These are phyloP conservation scores for Aspergillus ochraceoroseus DNA, from an alignment of 2,329 filamentous ascomycete genomes.

Conservation along the genomic window DNA sequence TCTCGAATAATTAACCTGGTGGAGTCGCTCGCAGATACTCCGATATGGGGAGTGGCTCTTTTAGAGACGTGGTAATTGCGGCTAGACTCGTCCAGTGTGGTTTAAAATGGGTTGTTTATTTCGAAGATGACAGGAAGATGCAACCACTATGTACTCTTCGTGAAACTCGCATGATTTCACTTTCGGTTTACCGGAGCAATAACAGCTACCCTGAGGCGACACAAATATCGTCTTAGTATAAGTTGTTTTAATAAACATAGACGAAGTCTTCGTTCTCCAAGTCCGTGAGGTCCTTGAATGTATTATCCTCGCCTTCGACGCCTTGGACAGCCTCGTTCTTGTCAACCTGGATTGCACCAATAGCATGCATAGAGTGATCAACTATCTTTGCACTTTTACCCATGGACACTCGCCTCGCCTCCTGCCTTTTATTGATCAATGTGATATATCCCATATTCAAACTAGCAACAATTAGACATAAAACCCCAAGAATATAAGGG, in stretches of 20 bases:
- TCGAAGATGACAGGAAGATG: too few species aligned
- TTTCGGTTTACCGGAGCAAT: too few species aligned
- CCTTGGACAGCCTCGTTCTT: conserved; percentile 31
- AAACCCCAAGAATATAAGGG: not conserved
- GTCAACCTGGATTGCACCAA: conserved; percentile 21
- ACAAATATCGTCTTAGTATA: not conserved
- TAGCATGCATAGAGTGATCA: conserved; percentile 56
- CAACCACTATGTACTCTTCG: too few species aligned
- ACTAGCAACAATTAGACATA: conserved; percentile 16
- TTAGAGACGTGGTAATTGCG: too few species aligned
- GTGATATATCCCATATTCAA: conserved; percentile 47
- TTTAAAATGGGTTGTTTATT: too few species aligned
- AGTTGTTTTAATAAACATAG: conserved; percentile 47
- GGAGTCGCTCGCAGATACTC: too few species aligned
- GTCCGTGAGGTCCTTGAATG: conserved; percentile 58
- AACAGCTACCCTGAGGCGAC: too few species aligned
- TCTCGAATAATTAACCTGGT: too few species aligned
- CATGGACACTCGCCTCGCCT: conserved; percentile 50
- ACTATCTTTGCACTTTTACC: conserved; percentile 57
- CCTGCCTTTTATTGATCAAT: conserved; percentile 54
- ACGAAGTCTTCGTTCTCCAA: conserved; percentile 61
- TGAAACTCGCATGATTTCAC: not conserved
- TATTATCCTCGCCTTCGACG: conserved; percentile 44
- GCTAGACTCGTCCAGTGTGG: too few species aligned
- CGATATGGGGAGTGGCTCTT: too few species aligned